Evolutionary conservation across 2,329 filamentous ascomycete species (phyloP).

Genomic region (Sclerotinia minor): DNA sequence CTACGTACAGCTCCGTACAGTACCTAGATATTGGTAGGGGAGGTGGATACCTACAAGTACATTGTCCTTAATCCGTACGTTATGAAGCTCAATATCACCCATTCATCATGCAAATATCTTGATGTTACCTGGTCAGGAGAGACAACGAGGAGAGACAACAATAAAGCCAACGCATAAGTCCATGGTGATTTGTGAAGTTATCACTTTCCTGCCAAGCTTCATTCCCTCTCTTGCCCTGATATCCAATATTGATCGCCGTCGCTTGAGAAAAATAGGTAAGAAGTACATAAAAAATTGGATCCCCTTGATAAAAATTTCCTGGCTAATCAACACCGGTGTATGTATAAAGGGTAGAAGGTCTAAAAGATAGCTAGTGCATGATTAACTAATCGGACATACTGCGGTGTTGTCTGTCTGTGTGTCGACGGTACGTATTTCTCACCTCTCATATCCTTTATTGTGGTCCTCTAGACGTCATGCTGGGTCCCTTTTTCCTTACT

Average conservation of each 20-base stretch:
- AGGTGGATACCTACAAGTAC: no score
- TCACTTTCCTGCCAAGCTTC: neutral
- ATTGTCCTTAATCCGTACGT: neutral
- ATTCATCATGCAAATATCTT: neutral
- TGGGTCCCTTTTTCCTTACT: slow-evolving; percentile 25
- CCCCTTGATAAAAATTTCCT: neutral
- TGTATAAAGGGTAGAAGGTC: neutral
- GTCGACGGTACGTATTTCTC: neutral
- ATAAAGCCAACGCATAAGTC: slow-evolving; percentile 6
- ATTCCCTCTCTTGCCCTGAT: neutral
- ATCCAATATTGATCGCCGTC: slow-evolving; percentile 6
- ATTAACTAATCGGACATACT: slow-evolving; percentile 14
- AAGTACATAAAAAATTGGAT: slow-evolving; percentile 1
- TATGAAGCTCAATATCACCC: neutral
- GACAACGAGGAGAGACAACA: neutral
- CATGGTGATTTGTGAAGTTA: neutral
- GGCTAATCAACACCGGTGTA: neutral
- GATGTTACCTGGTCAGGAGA: neutral
- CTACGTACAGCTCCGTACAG: no score
- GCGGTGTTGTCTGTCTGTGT: slow-evolving; percentile 8
- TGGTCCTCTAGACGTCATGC: slow-evolving; percentile 20
- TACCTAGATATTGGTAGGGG: neutral
- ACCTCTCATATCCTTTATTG: slow-evolving; percentile 13
- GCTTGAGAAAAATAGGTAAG: neutral
- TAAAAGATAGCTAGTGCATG: neutral